Base-by-base conservation (phyloP, 176 grass and related monocot species). In the Zea luxurians region DNA sequence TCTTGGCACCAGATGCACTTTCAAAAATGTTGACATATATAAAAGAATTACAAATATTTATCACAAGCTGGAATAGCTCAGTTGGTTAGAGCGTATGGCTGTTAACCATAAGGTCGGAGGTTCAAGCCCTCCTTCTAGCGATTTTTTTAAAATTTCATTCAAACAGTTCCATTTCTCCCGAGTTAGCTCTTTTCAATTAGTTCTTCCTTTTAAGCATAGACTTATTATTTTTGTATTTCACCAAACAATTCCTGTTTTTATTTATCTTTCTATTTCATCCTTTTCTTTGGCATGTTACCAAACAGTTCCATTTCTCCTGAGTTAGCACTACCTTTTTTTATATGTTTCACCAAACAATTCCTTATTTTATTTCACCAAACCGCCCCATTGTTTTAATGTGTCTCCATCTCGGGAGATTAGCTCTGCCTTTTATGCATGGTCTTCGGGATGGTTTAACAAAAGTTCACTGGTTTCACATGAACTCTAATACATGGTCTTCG, bases 31-130 rank as follows among this genome's bases (percentile, higher is more conserved):
- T 27, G 0, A 27, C 27, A 27, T 27, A 27, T 27, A 27, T 27
- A 27, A 27, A 27, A 27, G 0, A 27, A 27, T 27, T 27, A 27
- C 27, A 27, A 27, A 27, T 27, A 27, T 42, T 48, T 0, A 48
- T 5, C 2, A 7, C 8, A 80, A 58, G 87, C 87, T 90, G 87
- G 87, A 90, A 85, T 90, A 93, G 91, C 87, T 93, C 87, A 90
- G 91, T 90, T 93, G 87, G 91, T 68, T 61, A 90, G 91, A 93
- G 84, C 87, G 87, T 90, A 67, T 90, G 87, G 84, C 77, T 82
- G 80, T 89, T 92, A 92, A 92, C 90, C 86, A 86, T 58, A 92
- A 92, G 89, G 90, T 92, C 86, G 86, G 90, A 92, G 90, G 90
- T 86, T 89, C 83, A 11, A 84, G 83, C 90, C 86, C 90, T 92